Conservation (phyloP, 2,329 filamentous ascomycete genomes). For the Pseudogymnoascus sp. region DNA sequence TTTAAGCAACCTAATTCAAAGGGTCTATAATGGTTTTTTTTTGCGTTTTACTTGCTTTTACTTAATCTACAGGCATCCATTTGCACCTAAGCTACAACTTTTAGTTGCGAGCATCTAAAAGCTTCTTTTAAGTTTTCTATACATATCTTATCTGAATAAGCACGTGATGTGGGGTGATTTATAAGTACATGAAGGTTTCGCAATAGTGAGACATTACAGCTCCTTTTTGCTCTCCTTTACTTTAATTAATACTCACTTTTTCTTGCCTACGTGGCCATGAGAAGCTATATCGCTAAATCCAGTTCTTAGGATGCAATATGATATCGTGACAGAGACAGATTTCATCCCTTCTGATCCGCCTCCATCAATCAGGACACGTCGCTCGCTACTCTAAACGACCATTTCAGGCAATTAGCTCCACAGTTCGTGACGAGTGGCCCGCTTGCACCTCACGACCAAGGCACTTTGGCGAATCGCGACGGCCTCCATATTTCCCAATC, state of each 20-base stretch:
- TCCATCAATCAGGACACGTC: neutral
- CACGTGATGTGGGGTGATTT: conserved; percentile 2
- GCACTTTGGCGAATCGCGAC: conserved; percentile 2
- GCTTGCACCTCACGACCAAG: conserved; percentile 2
- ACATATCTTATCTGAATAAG: neutral
- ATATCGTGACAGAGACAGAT: neutral
- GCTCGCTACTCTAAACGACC: neutral
- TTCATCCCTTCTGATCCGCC: neutral
- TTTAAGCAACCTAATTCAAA: too few species aligned
- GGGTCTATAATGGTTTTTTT: neutral
- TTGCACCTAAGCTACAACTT: neutral
- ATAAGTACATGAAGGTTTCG: neutral
- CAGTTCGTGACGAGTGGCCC: conserved; percentile 3
- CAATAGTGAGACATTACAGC: neutral
- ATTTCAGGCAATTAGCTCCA: conserved; percentile 8
- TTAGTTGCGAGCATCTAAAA: neutral
- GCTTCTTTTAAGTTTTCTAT: neutral
- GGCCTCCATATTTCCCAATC: conserved; percentile 7
- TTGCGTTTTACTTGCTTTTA: neutral
- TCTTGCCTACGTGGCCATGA: neutral
- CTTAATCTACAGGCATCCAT: neutral
- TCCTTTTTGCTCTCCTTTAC: neutral
- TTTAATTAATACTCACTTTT: neutral
- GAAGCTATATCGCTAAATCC: neutral
- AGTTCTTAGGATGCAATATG: neutral